Conservation (phyloP, 2,329 filamentous ascomycete genomes). For the Hypoxylon sp. region DNA sequence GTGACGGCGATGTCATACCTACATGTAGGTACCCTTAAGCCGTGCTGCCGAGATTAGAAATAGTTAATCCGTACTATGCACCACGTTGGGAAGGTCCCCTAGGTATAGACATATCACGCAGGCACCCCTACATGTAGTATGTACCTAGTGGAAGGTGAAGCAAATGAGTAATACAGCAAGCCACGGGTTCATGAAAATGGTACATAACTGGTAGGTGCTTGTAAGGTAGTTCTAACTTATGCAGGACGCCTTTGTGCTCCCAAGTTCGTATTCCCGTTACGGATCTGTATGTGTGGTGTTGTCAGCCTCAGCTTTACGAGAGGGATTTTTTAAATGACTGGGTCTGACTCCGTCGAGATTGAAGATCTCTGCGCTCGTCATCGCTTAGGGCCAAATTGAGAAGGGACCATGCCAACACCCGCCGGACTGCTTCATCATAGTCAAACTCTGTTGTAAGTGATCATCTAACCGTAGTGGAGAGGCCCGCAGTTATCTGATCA, state of each 20-base stretch:
- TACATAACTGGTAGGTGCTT: constrained; percentile 9
- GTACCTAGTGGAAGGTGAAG: constrained; percentile 13
- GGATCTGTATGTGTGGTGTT: constrained; percentile 21
- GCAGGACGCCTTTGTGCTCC: constrained; percentile 25
- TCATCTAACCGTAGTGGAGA: constrained; percentile 29
- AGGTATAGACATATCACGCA: constrained; percentile 15
- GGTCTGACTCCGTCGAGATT: constrained; percentile 18
- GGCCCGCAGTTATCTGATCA: constrained; percentile 18
- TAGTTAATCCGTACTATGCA: constrained; percentile 15
- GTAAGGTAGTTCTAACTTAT: background rate
- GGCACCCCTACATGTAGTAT: constrained; percentile 20
- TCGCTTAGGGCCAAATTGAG: constrained; percentile 21
- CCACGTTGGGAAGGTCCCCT: constrained; percentile 22
- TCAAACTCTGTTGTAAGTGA: constrained; percentile 29
- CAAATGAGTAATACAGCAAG: constrained; percentile 3
- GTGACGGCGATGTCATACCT: constrained; percentile 25
- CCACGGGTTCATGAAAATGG: constrained; percentile 1
- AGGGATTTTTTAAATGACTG: constrained; percentile 36
- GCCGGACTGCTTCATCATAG: constrained; percentile 36
- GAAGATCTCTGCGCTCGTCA: constrained; percentile 36
- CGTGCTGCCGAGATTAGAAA: constrained; percentile 39
- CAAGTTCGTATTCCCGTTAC: constrained; percentile 39
- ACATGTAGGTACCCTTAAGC: too few species aligned
- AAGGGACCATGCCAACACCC: constrained; percentile 31
- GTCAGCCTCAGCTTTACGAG: constrained; percentile 45